phyloP scores from a whole-genome alignment of 1,284 basidiomycete genomes.

The Microbotryum silenes-acaulis region DNA sequence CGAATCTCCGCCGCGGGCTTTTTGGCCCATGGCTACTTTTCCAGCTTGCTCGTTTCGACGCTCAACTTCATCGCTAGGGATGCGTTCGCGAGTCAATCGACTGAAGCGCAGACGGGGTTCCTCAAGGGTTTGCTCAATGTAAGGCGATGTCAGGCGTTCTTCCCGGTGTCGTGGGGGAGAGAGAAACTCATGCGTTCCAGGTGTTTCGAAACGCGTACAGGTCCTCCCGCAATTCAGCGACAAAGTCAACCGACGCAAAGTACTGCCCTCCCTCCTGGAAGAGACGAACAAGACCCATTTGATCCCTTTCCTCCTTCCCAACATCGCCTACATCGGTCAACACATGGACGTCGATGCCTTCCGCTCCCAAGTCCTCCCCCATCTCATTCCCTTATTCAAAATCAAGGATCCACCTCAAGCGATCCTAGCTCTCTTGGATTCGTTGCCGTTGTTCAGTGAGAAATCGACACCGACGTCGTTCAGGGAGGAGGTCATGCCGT shows the following conservation, averaged over 20 bases:
- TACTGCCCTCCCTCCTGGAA: conserved; percentile 88
- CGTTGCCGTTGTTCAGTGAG: conserved; percentile 73
- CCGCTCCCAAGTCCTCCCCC: conserved; percentile 69
- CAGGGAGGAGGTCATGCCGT: conserved; percentile 82
- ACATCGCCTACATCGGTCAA: conserved; percentile 86
- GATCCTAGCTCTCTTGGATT: conserved; percentile 76
- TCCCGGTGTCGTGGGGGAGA: neutral
- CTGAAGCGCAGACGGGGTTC: conserved; percentile 93
- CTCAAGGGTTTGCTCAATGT: conserved; percentile 32
- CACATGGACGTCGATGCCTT: conserved; percentile 70
- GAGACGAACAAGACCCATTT: conserved; percentile 73
- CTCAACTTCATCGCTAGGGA: conserved; percentile 93
- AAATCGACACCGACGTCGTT: conserved; percentile 85
- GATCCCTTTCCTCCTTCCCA: conserved; percentile 92
- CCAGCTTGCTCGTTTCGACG: conserved; percentile 91
- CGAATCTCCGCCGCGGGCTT: conserved; percentile 71
- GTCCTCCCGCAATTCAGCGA: conserved; percentile 84
- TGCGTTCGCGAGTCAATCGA: conserved; percentile 84
- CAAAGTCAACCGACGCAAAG: conserved; percentile 76
- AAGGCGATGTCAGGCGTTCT: neutral
- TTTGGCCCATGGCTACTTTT: conserved; percentile 73
- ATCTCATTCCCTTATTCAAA: conserved; percentile 79
- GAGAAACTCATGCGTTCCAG: neutral
- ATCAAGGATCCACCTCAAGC: conserved; percentile 96
- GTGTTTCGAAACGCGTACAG: conserved; percentile 42